phyloP scores from a whole-genome alignment of 345 rosid genomes.

The Murraya paniculata region DNA sequence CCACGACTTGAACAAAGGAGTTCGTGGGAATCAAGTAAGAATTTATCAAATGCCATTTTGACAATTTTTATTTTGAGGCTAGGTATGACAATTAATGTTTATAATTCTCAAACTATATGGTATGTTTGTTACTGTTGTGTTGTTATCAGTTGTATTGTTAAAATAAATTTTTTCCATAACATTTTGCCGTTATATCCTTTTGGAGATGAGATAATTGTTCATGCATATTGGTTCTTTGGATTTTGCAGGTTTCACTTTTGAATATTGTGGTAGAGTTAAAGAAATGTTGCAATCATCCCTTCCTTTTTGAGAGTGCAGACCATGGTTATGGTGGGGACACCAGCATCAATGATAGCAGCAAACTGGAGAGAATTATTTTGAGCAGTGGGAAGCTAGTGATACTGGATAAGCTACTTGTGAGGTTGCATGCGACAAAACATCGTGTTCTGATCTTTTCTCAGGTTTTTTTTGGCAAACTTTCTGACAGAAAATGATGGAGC shows the following conservation, averaged over 20 bases:
- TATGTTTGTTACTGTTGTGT: not conserved
- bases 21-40: constrained; percentile 97
- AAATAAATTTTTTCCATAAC: not conserved
- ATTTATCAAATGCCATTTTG: constrained; percentile 20
- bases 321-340: constrained; percentile 96
- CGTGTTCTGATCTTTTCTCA: constrained; percentile 97
- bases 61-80: not conserved
- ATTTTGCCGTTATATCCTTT: not conserved
- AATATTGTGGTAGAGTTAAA: constrained; percentile 99
- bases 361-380: constrained; percentile 85
- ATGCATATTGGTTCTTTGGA: not conserved
- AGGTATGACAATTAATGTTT: not conserved
- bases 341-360: constrained; percentile 58
- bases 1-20: constrained; percentile 97
- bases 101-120: not conserved
- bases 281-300: constrained; percentile 99
- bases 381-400: constrained; percentile 99
- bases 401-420: constrained; percentile 91
- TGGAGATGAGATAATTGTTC: not conserved
- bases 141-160: not conserved
- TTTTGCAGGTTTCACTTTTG: constrained; percentile 83
- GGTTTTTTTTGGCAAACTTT: constrained; percentile 44
- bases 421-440: constrained; percentile 95
- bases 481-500: not conserved
- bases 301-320: constrained; percentile 99